Conservation (phyloP, 495 filamentous ascomycete species). For the Daldinia childiae region DNA sequence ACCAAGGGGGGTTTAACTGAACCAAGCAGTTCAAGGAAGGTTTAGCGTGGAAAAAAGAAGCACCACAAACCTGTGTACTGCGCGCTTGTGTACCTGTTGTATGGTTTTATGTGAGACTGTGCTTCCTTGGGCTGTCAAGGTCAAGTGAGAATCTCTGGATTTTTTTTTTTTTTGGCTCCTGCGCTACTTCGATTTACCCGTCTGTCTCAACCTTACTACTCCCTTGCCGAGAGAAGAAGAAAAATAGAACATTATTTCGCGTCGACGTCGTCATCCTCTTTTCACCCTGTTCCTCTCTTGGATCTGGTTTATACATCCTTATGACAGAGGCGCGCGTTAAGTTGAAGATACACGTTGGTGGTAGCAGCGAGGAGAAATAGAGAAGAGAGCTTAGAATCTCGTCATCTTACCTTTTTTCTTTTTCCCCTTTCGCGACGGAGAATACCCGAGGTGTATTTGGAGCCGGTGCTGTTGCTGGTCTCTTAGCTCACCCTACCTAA, state of each 20-base stretch:
- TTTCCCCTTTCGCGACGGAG: constrained; percentile 12
- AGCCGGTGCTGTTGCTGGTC: constrained; percentile 1
- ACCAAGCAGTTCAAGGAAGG: constrained; percentile 32
- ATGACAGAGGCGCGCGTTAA: constrained; percentile 25
- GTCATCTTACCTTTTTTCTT: neutral
- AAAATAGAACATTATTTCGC: constrained; percentile 11
- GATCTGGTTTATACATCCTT: constrained; percentile 12
- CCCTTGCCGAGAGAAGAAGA: constrained; percentile 9
- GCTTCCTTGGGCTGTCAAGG: constrained; percentile 27
- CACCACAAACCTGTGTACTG: constrained; percentile 26
- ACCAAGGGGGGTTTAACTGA: constrained; percentile 19
- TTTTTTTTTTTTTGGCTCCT: constrained; percentile 18
- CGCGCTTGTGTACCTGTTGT: constrained; percentile 39
- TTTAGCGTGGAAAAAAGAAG: constrained; percentile 36
- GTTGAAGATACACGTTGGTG: constrained; percentile 17
- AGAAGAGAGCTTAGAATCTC: constrained; percentile 8
- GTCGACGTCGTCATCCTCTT: constrained; percentile 23
- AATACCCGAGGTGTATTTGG: constrained; percentile 19
- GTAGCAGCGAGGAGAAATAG: constrained; percentile 12
- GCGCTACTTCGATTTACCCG: constrained; percentile 40
- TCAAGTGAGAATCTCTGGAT: constrained; percentile 13
- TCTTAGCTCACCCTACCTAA: constrained; percentile 18
- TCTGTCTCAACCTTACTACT: constrained; percentile 31
- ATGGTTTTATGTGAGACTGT: constrained; percentile 36
- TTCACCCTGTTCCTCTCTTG: constrained; percentile 1